phyloP scores from a whole-genome alignment of 306 rosid species.

The Rosa persica region DNA sequence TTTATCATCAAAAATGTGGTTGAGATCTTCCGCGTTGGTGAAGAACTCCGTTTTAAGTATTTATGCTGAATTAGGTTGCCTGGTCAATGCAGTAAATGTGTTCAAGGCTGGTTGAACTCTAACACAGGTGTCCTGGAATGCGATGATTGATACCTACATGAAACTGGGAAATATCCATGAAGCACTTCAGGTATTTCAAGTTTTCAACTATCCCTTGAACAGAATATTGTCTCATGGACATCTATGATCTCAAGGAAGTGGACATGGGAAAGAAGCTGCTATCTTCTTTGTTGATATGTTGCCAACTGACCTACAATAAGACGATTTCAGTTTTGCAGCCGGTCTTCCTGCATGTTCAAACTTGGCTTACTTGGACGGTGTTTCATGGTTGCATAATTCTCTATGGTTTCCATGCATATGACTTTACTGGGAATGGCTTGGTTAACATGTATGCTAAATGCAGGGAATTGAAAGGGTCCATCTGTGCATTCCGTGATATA shows the following conservation, averaged over 20 bases:
- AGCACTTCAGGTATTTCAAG: slow-evolving; percentile 63
- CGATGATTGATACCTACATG: slow-evolving; percentile 77
- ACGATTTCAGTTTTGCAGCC: slow-evolving; percentile 66
- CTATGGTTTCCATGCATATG: slow-evolving; percentile 41
- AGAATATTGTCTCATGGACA: slow-evolving; percentile 77
- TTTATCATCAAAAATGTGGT: slow-evolving; percentile 57
- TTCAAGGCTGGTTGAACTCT: slow-evolving; percentile 43
- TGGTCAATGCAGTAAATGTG: slow-evolving; percentile 43
- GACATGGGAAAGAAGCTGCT: slow-evolving; percentile 64
- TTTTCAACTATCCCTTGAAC: slow-evolving; percentile 62
- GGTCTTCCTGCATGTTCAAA: slow-evolving; percentile 77
- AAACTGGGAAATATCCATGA: slow-evolving; percentile 54
- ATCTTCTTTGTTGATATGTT: slow-evolving; percentile 56
- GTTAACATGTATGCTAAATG: slow-evolving; percentile 81
- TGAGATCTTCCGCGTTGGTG: slow-evolving; percentile 58
- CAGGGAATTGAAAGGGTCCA: slow-evolving; percentile 61
- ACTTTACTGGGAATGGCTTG: slow-evolving; percentile 62
- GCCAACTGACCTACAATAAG: slow-evolving; percentile 49
- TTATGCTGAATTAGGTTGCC: slow-evolving; percentile 59
- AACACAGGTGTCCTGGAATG: slow-evolving; percentile 79
- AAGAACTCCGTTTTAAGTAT: slow-evolving; percentile 69
- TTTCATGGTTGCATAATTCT: slow-evolving; percentile 52
- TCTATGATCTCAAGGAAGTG: slow-evolving; percentile 74
- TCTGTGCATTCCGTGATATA: slow-evolving; percentile 46
- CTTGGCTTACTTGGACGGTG: slow-evolving; percentile 58